Base-by-base conservation (phyloP, 345 rosid species). In the Brassica carinata region DNA sequence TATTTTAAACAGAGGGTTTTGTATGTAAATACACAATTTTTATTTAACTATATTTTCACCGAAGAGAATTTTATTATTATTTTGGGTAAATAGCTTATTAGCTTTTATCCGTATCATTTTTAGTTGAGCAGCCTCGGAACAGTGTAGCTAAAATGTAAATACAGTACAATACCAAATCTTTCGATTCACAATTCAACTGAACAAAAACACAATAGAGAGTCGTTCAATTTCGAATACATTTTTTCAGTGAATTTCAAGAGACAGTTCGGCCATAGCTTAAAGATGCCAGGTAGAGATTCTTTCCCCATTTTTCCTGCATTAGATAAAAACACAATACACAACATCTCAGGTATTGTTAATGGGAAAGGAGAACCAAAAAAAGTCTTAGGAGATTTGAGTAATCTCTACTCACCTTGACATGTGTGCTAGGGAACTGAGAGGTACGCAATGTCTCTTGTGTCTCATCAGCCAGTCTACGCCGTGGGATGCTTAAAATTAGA, bases 391-490 rank as follows among this genome's bases (percentile, higher is more conserved):
- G 33, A 4, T 15, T 40, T 14, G 29, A 34, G n/a, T 5, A 11
- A 45, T 23, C 62, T 58, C 66, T 71, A 63, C 68, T 77, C 77
- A 94, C 99, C 99, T 94, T 96, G 19, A 96, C 97, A 84, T 94
- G 97, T 18, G 96, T 86, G 77, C 98, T 90, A 8, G 99, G 99
- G 85, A 96, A 96, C 69, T 91, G 92, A 73, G 98, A 89, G 34
- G 98, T 94, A 34, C 98, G 92, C 65, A 96, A 79, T 5, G 99
- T 96, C 87, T 96, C 99, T 74, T 96, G 99, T 2, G 99, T 96
- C 89, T 92, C 99, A 64, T 94, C 99, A 11, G 84, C 76, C 4
- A 88, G 90, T 83, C 86, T 91, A 83, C 92, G 92, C 80, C 86
- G 88, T 1, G 97, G 97, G 64, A 96, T 86, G 70, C 99, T 96